Evolutionary conservation across 129 eudicot genomes (phyloP), one percentile per base, ranked within the genome.

Genomic region (Apium graveolens): DNA sequence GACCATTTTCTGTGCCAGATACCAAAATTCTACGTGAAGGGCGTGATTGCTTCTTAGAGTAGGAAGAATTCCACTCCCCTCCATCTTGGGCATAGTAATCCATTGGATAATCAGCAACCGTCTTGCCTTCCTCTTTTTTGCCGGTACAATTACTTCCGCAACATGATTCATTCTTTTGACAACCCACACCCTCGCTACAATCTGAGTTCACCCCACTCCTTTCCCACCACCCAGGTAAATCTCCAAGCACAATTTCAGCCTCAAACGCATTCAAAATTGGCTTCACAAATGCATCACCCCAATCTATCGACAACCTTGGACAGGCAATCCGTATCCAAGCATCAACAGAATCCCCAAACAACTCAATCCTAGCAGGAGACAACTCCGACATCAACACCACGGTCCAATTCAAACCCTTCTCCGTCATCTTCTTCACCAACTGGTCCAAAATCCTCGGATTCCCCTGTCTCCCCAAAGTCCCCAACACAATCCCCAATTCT

Each of bases 211-310:
- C 83, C 72, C 26, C 78, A 2, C 82, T 86, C 81, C 83, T 85
- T 96, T 89, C 98, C 98, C 98, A 94, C 98, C 98, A 94, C 68
- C 97, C 98, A 24, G 89, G 90, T 65, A 89, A 76, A 84, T 89
- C 92, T 9, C 98, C 98, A 55, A 94, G 92, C 66, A 97, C 97
- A 80, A 94, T 94, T 83, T 93, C 98, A 11, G 97, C 97, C 84
- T 92, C 97, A 80, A 92, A 92, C 5, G 97, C 79, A 20, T 88
- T 92, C 80, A 92, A 83, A 57, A 92, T 73, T 4, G 93, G 97
- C 85, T 81, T 92, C 76, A 69, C 81, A 80, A 91, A 93, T 0
- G 97, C 97, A 81, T 94, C 98, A 39, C 98, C 98, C 98, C 98
- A 94, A 84, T 94, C 98, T 84, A 94, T 91, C 0, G 98, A 91